Conservation (phyloP, 129 eudicot genomes). For the Erigeron canadensis region DNA sequence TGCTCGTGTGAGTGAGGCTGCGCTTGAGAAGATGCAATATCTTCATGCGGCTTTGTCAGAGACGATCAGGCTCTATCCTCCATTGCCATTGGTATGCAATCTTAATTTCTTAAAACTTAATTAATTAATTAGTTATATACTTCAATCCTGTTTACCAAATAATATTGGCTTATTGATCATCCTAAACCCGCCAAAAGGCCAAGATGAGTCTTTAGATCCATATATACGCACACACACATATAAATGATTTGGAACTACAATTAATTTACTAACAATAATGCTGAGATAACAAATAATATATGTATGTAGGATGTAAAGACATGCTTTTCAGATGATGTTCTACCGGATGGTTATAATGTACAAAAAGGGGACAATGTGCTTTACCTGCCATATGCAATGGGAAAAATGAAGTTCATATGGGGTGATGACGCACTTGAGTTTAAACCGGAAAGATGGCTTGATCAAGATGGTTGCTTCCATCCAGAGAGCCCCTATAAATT, state of each 20-base stretch:
- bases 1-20: slow-evolving; percentile 42
- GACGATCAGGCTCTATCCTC: slow-evolving; percentile 75
- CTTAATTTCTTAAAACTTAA: background rate
- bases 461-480: slow-evolving; percentile 50
- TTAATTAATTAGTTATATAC: too few species aligned
- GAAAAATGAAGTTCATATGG: slow-evolving; percentile 75
- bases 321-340: slow-evolving; percentile 59
- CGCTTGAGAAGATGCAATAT: slow-evolving; percentile 69
- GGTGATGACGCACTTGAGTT: slow-evolving; percentile 67
- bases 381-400: slow-evolving; percentile 86
- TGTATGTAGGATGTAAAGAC: slow-evolving; percentile 63
- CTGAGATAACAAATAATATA: too few species aligned
- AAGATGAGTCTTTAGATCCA: too few species aligned
- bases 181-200: too few species aligned
- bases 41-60: slow-evolving; percentile 72
- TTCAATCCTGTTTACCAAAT: too few species aligned
- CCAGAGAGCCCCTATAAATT: slow-evolving; percentile 67
- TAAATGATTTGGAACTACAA: too few species aligned
- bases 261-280: too few species aligned
- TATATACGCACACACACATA: too few species aligned
- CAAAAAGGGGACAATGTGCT: slow-evolving; percentile 57
- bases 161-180: too few species aligned
- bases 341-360: slow-evolving; percentile 69
- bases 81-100: slow-evolving; percentile 63
- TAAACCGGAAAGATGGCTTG: slow-evolving; percentile 73